Percentiles rank a stretch among this genome's conserved stretches.
phyloP scores from a whole-genome alignment of 306 rosid genomes.

The Arachis hypogaea region DNA sequence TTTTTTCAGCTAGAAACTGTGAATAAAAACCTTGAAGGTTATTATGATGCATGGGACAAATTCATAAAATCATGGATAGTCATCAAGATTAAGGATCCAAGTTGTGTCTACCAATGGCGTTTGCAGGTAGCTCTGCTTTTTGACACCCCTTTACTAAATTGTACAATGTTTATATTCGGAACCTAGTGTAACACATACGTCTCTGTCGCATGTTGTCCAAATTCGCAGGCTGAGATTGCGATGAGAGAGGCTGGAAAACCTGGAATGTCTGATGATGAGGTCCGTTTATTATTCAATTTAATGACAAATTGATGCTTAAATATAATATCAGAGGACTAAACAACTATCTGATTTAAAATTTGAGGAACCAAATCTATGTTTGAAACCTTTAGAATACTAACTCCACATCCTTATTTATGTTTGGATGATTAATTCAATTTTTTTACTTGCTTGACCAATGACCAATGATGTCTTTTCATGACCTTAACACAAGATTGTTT shows the following conservation, averaged over 20 bases:
- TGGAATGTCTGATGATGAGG: constrained; percentile 95
- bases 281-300: constrained; percentile 15
- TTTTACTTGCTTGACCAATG: not conserved
- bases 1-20: constrained; percentile 68
- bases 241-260: constrained; percentile 97
- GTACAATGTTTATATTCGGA: constrained; percentile 8
- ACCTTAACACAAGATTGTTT: constrained; percentile 7
- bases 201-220: constrained; percentile 18
- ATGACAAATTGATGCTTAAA: no score
- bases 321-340: no score
- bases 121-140: constrained; percentile 59
- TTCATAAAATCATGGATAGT: constrained; percentile 83
- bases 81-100: constrained; percentile 85
- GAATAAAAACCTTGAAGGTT: constrained; percentile 77
- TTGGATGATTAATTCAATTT: not conserved
- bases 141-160: constrained; percentile 22
- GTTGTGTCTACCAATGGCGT: constrained; percentile 86
- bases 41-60: constrained; percentile 92
- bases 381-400: not conserved
- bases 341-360: no score
- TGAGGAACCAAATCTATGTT: no score
- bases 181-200: constrained; percentile 25
- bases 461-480: constrained; percentile 4
- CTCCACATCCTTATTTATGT: not conserved
- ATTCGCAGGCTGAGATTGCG: constrained; percentile 91